Evolutionary conservation across 108 stramenopile genomes (phyloP), one percentile per base, ranked within the genome.

Genomic region (Cylindrotheca closterium): DNA sequence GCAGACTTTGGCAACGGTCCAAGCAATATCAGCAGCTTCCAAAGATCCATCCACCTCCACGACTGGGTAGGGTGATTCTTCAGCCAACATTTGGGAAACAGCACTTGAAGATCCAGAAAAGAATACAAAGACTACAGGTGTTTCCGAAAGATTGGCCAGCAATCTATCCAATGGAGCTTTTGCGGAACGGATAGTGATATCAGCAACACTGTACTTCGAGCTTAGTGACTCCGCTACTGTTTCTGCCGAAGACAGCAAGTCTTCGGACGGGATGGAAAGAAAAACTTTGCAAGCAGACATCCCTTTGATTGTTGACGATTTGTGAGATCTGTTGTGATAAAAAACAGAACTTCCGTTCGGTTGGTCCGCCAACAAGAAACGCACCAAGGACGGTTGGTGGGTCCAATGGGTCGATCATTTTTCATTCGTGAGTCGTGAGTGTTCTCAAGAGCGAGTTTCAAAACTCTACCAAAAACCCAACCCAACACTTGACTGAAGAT

Each of bases 1-100:
- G 28, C 75, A 81, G 57, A 59, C 70, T 54, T 81, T 81, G 49
- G 80, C 80, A 70, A 81, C 70, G 24, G 59, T 33, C 60, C 72
- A 63, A 0, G 75, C 70, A 25, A 64, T 59, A 23, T 67, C 70
- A 4, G 33, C 30, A 26, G 74, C 58, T 5, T 71, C 52, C 8
- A 47, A 51, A 2, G 69, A 33, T 10, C 63, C 55, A 61, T 50
- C 34, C 19, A 68, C 67, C 32, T 70, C 54, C 31, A 65, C 32
- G 3, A 70, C 75, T 12, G 68, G 73, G 37, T 55, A 66, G 12
- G 74, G 52, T 1, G 75, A 72, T 70, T 73, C 71, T 53, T 66
- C 50, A 59, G 72, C 58, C 23, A 81, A 17, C 12, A 66, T 15
- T 15, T 54, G 50, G 48, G 56, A 58, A 27, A 62, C 28, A 0